Base-by-base conservation (phyloP, 2,329 filamentous ascomycete species). In the Calonectria crousiana region DNA sequence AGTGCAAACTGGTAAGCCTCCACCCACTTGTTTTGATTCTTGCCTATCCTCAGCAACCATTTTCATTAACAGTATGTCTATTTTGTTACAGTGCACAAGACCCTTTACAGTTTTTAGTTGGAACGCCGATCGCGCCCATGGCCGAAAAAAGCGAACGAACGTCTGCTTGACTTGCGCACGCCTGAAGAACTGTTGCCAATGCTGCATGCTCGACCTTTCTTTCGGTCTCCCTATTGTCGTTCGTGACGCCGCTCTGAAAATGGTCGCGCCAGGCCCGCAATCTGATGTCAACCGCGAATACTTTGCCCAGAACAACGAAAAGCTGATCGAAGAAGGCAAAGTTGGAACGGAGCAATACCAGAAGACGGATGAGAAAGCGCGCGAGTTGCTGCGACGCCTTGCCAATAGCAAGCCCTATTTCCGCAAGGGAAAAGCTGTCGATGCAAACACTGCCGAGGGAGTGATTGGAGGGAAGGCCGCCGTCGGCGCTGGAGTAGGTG, bases 131-230 rank as follows among this genome's bases (percentile, higher is more conserved):
- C 95, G 97, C 72, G 97, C 96, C 3, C 90, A 92, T 76, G 92
- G 95, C 32, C 94, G 96, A 75, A 96, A 96, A 84, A 98, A 97
- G 86, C 93, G 95, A 78, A 98, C 96, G 69, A 98, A 95, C 81
- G 97, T 98, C 81, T 99, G 97, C 85, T 89, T 99, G 30, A 99
- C 97, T 51, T 99, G 97, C 88, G 96, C 97, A 28, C 94, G 97
- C 56, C 90, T 98, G 78, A 99, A 99, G 87, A 99, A 99, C 88
- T 98, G 97, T 88, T 99, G 97, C 83, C 97, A 99, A 88, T 96
- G 94, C 86, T 99, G 97, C 88, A 98, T 98, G 95, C 93, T 99
- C 68, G 97, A 99, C 89, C 88, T 99, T 74, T 96, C 95, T 16
- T 99, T 98, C 82, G 97, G 97, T 30, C 89, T 99, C 34, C 97